phyloP scores from a whole-genome alignment of 352 stramenopile species.

The Phytophthora pini region DNA sequence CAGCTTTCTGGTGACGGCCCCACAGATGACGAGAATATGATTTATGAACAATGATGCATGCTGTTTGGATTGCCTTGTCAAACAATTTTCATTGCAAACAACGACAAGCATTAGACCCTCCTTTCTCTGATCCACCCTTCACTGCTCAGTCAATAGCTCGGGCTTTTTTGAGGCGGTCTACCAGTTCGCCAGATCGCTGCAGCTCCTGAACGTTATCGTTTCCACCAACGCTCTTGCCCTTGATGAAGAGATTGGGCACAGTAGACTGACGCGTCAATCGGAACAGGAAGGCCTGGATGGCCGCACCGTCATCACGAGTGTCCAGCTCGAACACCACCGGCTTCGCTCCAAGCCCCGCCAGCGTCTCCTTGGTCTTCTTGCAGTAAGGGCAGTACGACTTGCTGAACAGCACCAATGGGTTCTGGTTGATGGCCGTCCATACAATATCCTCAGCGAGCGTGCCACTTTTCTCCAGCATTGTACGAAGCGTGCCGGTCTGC shows the following conservation, averaged over 20 bases:
- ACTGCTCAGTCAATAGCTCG: conserved; percentile 54
- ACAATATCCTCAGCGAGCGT: conserved; percentile 78
- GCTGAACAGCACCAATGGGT: conserved; percentile 82
- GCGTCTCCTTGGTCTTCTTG: conserved; percentile 83
- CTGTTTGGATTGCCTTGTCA: not conserved
- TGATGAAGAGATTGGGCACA: conserved; percentile 99
- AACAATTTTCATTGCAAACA: conserved; percentile 7
- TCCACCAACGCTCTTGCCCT: conserved; percentile 94
- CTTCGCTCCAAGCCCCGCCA: conserved; percentile 65
- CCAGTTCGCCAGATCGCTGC: conserved; percentile 87
- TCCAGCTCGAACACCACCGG: conserved; percentile 83
- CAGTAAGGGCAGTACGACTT: conserved; percentile 90
- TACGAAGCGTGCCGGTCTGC: conserved; percentile 78
- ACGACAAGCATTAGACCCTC: conserved; percentile 5
- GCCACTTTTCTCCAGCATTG: conserved; percentile 85
- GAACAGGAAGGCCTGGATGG: conserved; percentile 93
- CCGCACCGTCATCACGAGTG: conserved; percentile 83
- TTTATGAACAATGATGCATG: conserved; percentile 11
- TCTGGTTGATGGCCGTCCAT: conserved; percentile 72
- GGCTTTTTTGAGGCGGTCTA: conserved; percentile 85
- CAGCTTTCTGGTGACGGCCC: no score
- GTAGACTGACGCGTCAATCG: conserved; percentile 94
- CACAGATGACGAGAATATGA: conserved; percentile 4
- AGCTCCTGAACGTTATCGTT: conserved; percentile 94
- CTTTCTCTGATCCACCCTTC: conserved; percentile 2